These are phyloP conservation scores for Ilyonectria mors-panacis DNA, from an alignment of 2,329 filamentous ascomycete species.

Conservation along the genomic window DNA sequence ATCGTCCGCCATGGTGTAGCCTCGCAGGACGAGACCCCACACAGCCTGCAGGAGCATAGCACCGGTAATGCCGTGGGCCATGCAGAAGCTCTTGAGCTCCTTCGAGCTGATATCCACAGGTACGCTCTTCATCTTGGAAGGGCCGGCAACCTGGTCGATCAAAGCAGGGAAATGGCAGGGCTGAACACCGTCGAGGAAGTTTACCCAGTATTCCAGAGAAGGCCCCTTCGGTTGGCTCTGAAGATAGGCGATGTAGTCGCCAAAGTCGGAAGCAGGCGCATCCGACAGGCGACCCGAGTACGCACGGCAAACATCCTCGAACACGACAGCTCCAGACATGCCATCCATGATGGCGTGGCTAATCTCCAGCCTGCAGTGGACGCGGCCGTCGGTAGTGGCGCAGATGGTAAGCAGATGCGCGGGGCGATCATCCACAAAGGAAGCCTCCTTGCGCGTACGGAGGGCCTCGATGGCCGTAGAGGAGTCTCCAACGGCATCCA, in stretches of 20 bases:
- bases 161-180: conserved; percentile 16
- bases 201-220: conserved; percentile 22
- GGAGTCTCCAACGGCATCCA: conserved; percentile 4
- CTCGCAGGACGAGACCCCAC: conserved; percentile 17
- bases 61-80: conserved; percentile 17
- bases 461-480: conserved; percentile 9
- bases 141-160: conserved; percentile 12
- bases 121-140: conserved; percentile 21
- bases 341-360: conserved; percentile 46
- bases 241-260: conserved; percentile 24
- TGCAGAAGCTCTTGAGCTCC: conserved; percentile 16
- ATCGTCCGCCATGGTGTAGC: conserved; percentile 19
- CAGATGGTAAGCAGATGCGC: conserved; percentile 21
- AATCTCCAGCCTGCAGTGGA: conserved; percentile 32
- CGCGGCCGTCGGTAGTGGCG: conserved; percentile 14
- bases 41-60: conserved; percentile 20
- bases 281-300: conserved; percentile 15
- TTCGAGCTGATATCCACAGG: conserved; percentile 13
- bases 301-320: conserved; percentile 21
- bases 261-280: conserved; percentile 6
- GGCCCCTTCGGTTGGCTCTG: conserved; percentile 20
- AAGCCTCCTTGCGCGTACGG: conserved; percentile 3
- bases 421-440: conserved; percentile 11
- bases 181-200: conserved; percentile 17
- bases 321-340: conserved; percentile 35